Percentiles rank a stretch among this genome's conserved stretches.
Evolutionary conservation across 345 rosid species (phyloP).

Genomic region (Raphanus raphanistrum): DNA sequence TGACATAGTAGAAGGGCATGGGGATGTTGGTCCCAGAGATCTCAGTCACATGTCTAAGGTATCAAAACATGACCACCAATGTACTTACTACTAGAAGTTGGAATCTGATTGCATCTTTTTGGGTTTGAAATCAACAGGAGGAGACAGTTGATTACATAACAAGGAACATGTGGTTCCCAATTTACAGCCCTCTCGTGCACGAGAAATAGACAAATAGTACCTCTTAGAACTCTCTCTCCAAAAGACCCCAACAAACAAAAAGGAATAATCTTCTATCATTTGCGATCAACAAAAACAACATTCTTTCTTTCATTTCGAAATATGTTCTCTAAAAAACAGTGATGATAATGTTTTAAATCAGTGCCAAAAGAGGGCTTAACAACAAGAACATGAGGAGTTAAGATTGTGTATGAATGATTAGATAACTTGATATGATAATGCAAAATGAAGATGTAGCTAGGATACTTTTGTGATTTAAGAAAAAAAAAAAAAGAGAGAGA

Average conservation of each 20-base stretch:
- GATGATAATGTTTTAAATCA: conserved; percentile 1
- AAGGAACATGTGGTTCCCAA: conserved; percentile 85
- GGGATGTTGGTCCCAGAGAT: conserved; percentile 71
- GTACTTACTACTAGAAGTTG: background rate
- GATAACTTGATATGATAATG: background rate
- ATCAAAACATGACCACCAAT: conserved; percentile 10
- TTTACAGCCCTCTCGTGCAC: conserved; percentile 91
- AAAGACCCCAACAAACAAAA: background rate
- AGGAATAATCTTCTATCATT: background rate
- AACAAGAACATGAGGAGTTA: background rate
- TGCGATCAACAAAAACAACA: conserved; percentile 11
- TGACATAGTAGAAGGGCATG: conserved; percentile 81
- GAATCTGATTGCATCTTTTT: background rate
- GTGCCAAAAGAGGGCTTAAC: conserved; percentile 3
- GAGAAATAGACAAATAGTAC: conserved; percentile 53
- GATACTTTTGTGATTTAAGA: background rate
- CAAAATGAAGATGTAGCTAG: background rate
- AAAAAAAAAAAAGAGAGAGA: background rate
- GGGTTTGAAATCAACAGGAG: conserved; percentile 54
- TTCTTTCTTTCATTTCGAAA: conserved; percentile 8
- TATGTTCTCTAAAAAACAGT: background rate
- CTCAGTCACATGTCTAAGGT: conserved; percentile 85
- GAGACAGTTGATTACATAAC: conserved; percentile 69
- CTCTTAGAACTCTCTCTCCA: conserved; percentile 1
- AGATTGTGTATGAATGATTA: background rate